Evolutionary conservation across 176 grass and related monocot species (phyloP), one percentile per base, ranked within the genome.

Genomic region (Zea luxurians): DNA sequence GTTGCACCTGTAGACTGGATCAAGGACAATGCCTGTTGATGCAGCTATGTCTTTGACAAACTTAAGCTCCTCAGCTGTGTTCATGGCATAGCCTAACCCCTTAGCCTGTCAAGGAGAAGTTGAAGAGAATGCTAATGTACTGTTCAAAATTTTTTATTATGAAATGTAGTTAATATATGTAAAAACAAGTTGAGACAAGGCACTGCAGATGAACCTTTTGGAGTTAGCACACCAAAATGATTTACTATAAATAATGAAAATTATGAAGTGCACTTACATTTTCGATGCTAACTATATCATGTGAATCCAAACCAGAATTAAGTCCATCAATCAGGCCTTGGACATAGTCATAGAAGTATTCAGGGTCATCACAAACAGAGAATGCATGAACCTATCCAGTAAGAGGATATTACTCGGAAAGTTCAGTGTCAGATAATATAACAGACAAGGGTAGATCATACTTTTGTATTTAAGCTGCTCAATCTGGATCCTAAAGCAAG

Each of bases 301-400:
- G 90, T 70, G 88, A 94, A 73, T 87, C 81, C 74, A 92, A 67
- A 82, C 86, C 92, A 75, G 90, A 89, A 66, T 90, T 17, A 78
- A 99, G 92, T 37, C 88, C 96, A 84, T 92, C 96, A 87, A 99
- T 99, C 74, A 99, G 75, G 66, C 78, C 88, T 95, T 99, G 96
- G 78, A 58, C 82, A 68, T 75, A 98, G 70, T 90, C 85, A 67
- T 98, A 90, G 75, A 98, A 94, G 81, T 94, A 98, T 55, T 48
- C 81, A 68, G 95, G 91, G 75, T 98, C 91, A 78, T 98, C 91
- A 81, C 91, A 94, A 68, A 98, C 91, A 73, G 95, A 92, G 53
- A 94, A 98, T 27, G 95, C 95, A 92, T 89, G 91, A 74, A 98
- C 91, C 95, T 98, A 60, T 80, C 75, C 16, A 47, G 77, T 35